Evolutionary conservation across 768 basidiomycete species (phyloP).

Genomic region (Suillus discolor): DNA sequence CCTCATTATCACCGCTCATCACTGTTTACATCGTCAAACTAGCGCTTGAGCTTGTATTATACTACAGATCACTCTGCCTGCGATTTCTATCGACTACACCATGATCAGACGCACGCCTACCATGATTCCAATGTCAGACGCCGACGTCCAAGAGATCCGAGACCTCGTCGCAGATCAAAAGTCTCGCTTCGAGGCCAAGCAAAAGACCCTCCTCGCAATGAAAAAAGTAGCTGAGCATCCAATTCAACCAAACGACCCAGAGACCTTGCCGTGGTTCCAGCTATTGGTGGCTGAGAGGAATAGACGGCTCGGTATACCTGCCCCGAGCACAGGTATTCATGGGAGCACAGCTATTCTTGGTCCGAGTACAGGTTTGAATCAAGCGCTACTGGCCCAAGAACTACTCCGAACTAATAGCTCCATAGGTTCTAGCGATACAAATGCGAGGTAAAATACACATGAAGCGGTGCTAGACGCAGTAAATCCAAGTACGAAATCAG

Average conservation of each 20-base stretch:
- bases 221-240: slow-evolving; percentile 40
- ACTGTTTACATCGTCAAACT: slow-evolving; percentile 6
- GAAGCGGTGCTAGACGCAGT: slow-evolving; percentile 2
- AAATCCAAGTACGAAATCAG: background rate
- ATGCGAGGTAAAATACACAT: slow-evolving; percentile 5
- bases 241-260: background rate
- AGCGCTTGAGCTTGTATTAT: background rate
- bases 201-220: slow-evolving; percentile 34
- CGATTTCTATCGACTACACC: background rate
- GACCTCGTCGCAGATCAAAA: slow-evolving; percentile 57
- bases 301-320: slow-evolving; percentile 27
- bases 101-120: slow-evolving; percentile 84
- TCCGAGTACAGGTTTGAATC: slow-evolving; percentile 20
- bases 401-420: background rate
- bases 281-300: slow-evolving; percentile 21
- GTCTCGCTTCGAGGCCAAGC: slow-evolving; percentile 40
- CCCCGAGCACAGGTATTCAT: slow-evolving; percentile 8
- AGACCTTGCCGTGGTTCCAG: slow-evolving; percentile 2
- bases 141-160: slow-evolving; percentile 79
- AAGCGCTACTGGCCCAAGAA: background rate
- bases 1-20: slow-evolving; percentile 2
- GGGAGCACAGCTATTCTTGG: slow-evolving; percentile 7
- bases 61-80: background rate
- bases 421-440: slow-evolving; percentile 1
- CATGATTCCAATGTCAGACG: slow-evolving; percentile 72